Evolutionary conservation across 1,139 yeast genomes (phyloP).

Genomic region (Saccharomyces hybrid): DNA sequence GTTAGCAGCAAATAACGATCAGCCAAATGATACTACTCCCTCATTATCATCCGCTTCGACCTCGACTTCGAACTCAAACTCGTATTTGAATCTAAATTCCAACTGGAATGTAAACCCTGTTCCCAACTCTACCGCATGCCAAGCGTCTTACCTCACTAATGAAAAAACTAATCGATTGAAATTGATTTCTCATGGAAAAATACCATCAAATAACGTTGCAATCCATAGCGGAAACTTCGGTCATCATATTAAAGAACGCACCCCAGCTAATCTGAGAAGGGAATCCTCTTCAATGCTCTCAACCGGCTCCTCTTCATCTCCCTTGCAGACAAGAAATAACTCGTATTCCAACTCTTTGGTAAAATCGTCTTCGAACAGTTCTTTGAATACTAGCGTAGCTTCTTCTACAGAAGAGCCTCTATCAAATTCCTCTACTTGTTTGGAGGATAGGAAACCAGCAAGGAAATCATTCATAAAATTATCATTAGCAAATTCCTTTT

Average conservation of each 20-base stretch:
- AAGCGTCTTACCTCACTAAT: neutral
- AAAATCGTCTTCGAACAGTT: neutral
- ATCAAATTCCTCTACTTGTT: neutral
- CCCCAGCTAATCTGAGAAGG: neutral
- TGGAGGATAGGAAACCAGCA: conserved; percentile 3
- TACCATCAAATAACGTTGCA: neutral
- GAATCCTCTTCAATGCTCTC: neutral
- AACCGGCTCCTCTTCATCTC: neutral
- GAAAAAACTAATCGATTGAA: neutral
- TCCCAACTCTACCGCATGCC: neutral
- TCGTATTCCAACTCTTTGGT: conserved; percentile 3
- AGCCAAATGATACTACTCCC: conserved; percentile 1
- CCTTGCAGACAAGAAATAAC: neutral
- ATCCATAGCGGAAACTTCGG: neutral
- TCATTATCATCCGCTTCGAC: conserved; percentile 2
- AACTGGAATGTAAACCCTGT: neutral
- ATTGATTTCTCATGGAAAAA: neutral
- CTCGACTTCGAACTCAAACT: neutral
- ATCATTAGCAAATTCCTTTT: conserved; percentile 22
- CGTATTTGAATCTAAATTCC: neutral
- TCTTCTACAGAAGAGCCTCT: neutral
- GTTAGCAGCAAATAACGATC: conserved; percentile 10
- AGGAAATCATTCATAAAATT: conserved; percentile 24
- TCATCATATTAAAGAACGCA: neutral
- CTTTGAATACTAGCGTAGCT: neutral